Base-by-base conservation (phyloP, 1,284 basidiomycete species). In the Ceratobasidium sp. region DNA sequence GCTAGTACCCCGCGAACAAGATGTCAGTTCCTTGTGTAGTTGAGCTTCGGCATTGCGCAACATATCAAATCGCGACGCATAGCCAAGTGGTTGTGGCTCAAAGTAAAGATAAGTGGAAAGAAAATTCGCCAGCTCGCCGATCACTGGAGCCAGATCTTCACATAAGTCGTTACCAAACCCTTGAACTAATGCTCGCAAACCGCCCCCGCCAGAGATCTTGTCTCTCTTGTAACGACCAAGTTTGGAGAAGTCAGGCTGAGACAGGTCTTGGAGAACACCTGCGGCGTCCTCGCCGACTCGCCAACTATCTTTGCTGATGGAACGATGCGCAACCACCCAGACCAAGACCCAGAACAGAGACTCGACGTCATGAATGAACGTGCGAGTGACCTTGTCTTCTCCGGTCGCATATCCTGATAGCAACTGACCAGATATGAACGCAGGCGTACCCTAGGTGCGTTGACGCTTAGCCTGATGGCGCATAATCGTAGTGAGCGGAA, bases 331-430 rank as follows among this genome's bases (percentile, higher is more conserved):
- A 15, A 52, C 28, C 9, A 64, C 46, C 69, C 77, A 78, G 6
- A 73, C 59, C n/a, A 67, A 28, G n/a, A 78, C 50, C 69, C 77
- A 78, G 46, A 78, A 66, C 10, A 74, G n/a, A 17, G 77, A 78
- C 44, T 78, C 70, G 46, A 66, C 28, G 52, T 78, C 77, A 38
- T 78, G 77, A 46, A 67, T 40, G 23, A 46, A 78, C 23, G 62
- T 38, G 20, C 65, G 70, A 17, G 33, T n/a, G 28, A 75, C 46
- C 46, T 48, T 48, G 46, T 48, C 46, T 48, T 48, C 46, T 48
- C 46, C 46, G 46, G 46, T 48, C 46, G 46, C 46, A 17, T 48
- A 48, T 48, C 46, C 46, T 48, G 46, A 48, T 48, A 71, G 17
- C 12, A 69, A 12, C 17, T 69, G 67, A 2, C n/a, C 67, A 33